Evolutionary conservation across 805 yeast genomes (phyloP).

Genomic region (Barnettozyma botsteinii): DNA sequence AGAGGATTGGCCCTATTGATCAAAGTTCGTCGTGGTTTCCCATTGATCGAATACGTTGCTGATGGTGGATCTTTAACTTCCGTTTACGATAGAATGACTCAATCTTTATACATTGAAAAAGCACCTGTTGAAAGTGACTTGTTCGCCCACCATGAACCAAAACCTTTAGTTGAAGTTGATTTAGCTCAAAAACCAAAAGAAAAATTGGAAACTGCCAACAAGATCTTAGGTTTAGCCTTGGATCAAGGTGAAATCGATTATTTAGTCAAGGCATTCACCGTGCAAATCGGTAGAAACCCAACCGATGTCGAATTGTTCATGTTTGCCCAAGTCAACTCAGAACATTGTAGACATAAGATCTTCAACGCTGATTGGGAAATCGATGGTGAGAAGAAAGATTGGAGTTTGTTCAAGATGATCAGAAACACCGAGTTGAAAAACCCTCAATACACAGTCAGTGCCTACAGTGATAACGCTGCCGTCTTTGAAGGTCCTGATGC

Average conservation of each 20-base stretch:
- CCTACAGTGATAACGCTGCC: constrained; percentile 97
- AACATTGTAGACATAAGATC: constrained; percentile 98
- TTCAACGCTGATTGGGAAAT: constrained; percentile 98
- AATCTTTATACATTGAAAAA: constrained; percentile 50
- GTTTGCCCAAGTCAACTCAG: constrained; percentile 99
- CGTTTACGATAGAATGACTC: constrained; percentile 94
- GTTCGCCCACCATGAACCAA: constrained; percentile 74
- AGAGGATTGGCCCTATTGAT: constrained; percentile 79
- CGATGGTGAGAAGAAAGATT: constrained; percentile 69
- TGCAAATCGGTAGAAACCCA: constrained; percentile 77
- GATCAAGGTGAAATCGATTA: constrained; percentile 92
- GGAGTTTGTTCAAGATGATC: constrained; percentile 87
- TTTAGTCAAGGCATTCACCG: constrained; percentile 74
- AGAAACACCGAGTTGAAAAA: constrained; percentile 81
- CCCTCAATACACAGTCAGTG: constrained; percentile 82
- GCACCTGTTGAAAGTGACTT: constrained; percentile 66
- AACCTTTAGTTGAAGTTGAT: constrained; percentile 74
- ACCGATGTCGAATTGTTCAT: constrained; percentile 96
- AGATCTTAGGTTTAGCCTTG: constrained; percentile 84
- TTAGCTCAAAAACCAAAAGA: constrained; percentile 45
- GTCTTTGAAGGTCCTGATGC: constrained; percentile 83
- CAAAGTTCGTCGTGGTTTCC: constrained; percentile 65
- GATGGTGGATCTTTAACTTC: constrained; percentile 58
- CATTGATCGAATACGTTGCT: constrained; percentile 48
- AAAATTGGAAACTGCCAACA: constrained; percentile 70